A percentile compares a stretch with the other conserved stretches of the same genome.
Evolutionary conservation across 148 eudicot species (phyloP).

Genomic region (Chenopodium album): DNA sequence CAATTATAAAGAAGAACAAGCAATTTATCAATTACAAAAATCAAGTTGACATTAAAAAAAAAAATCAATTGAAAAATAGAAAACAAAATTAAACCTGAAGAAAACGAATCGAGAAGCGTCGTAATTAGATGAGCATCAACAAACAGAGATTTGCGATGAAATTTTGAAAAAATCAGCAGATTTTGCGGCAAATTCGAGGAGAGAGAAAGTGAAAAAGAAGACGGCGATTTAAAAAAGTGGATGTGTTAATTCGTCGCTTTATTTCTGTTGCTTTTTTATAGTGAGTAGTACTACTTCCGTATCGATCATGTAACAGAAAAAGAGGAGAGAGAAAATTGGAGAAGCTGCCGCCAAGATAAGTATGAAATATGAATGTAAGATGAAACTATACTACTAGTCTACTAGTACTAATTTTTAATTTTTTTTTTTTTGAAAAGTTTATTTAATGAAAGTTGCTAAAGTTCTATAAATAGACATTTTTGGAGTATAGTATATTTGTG

Average conservation of each 20-base stretch:
- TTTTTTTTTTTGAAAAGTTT: too few relatives aligned
- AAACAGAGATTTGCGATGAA: neutral
- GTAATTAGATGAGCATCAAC: slow-evolving; percentile 34
- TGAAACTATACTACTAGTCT: too few relatives aligned
- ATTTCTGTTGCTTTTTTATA: too few relatives aligned
- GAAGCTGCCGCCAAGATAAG: neutral
- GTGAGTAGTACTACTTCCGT: neutral
- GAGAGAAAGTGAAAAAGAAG: neutral
- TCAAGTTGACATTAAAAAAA: neutral
- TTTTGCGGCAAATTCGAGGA: neutral
- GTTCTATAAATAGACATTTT: too few relatives aligned
- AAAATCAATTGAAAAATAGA: neutral
- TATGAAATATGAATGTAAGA: too few relatives aligned
- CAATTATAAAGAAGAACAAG: neutral
- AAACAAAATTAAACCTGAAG: slow-evolving; percentile 10
- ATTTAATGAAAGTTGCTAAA: too few relatives aligned
- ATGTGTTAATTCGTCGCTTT: too few relatives aligned
- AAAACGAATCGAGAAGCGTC: neutral
- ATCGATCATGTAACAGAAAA: neutral
- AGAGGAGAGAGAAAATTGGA: neutral
- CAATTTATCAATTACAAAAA: too few relatives aligned
- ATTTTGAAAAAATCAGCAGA: neutral
- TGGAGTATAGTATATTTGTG: too few relatives aligned
- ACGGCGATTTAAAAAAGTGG: too few relatives aligned
- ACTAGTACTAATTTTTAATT: too few relatives aligned